Conservation (phyloP, 805 yeast species). For the Monosporozyma yasuniensis region DNA sequence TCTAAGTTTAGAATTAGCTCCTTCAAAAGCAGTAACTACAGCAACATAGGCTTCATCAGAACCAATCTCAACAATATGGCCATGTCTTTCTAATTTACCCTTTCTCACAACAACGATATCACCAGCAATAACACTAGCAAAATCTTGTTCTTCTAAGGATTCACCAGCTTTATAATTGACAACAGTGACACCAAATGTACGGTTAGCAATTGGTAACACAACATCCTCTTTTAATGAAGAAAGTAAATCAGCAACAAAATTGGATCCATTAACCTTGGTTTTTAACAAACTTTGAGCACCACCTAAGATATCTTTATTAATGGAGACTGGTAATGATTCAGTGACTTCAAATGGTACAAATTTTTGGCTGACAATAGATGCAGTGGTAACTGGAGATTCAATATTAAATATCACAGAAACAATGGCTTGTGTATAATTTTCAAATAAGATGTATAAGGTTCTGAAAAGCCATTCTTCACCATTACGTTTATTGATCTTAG, state of each 20-base stretch:
- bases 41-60: constrained; percentile 43
- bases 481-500: constrained; percentile 46
- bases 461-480: constrained; percentile 40
- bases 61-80: constrained; percentile 43
- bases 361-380: constrained; percentile 28
- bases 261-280: constrained; percentile 10
- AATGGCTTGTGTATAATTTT: constrained; percentile 60
- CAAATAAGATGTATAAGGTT: constrained; percentile 64
- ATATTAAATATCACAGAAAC: constrained; percentile 50
- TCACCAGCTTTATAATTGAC: constrained; percentile 46
- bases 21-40: constrained; percentile 66
- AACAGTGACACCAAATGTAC: constrained; percentile 53
- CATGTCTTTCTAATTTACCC: constrained; percentile 63
- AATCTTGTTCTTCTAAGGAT: constrained; percentile 37
- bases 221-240: constrained; percentile 3
- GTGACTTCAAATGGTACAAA: constrained; percentile 7
- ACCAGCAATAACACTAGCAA: constrained; percentile 68
- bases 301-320: constrained; percentile 44
- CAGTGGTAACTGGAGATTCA: constrained; percentile 45
- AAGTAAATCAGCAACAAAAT: constrained; percentile 7
- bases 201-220: constrained; percentile 45
- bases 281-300: constrained; percentile 34
- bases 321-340: constrained; percentile 34
- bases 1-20: constrained; percentile 56
- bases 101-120: constrained; percentile 71